Evolutionary conservation across 23 red algal species (phyloP).

Genomic region (Cyanidioschyzon merolae): DNA sequence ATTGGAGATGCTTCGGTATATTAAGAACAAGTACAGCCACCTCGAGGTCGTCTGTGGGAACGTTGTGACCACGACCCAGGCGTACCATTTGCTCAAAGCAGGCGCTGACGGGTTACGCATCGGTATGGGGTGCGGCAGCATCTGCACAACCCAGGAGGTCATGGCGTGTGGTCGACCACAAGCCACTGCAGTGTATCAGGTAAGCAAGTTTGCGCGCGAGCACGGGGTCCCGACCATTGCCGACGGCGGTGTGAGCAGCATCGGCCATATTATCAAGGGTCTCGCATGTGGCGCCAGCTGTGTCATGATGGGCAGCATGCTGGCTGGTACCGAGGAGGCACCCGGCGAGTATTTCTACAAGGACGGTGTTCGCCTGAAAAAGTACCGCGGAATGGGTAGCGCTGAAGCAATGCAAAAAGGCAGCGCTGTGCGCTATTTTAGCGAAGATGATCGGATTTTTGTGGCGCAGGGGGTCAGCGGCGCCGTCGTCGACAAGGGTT

Average conservation of each 20-base stretch:
- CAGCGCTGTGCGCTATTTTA: slow-evolving; percentile 78
- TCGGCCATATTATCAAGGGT: slow-evolving; percentile 97
- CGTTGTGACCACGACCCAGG: slow-evolving; percentile 94
- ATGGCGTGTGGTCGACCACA: slow-evolving; percentile 97
- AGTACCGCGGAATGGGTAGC: slow-evolving; percentile 95
- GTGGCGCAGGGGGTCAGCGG: slow-evolving; percentile 97
- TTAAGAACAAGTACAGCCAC: slow-evolving; percentile 77
- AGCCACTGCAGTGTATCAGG: slow-evolving; percentile 78
- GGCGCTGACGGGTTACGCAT: slow-evolving; percentile 88
- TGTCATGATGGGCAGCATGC: slow-evolving; percentile 98
- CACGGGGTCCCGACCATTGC: slow-evolving; percentile 80
- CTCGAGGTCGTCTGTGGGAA: slow-evolving; percentile 90
- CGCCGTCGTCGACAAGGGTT: slow-evolving; percentile 86
- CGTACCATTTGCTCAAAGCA: slow-evolving; percentile 79
- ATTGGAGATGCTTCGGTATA: slow-evolving; percentile 80
- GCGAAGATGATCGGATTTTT: slow-evolving; percentile 67
- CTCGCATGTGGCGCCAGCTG: slow-evolving; percentile 67
- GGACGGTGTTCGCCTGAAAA: slow-evolving; percentile 93
- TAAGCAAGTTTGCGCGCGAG: slow-evolving; percentile 61
- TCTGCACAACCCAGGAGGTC: slow-evolving; percentile 99
- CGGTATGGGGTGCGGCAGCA: slow-evolving; percentile 93
- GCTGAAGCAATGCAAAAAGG: slow-evolving; percentile 94
- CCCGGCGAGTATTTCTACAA: slow-evolving; percentile 99
- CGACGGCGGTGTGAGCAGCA: slow-evolving; percentile 82
- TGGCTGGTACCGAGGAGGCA: slow-evolving; percentile 89